Base-by-base conservation (phyloP, 192 early-diverging fungal genomes). In the Spizellomyces punctatus region DNA sequence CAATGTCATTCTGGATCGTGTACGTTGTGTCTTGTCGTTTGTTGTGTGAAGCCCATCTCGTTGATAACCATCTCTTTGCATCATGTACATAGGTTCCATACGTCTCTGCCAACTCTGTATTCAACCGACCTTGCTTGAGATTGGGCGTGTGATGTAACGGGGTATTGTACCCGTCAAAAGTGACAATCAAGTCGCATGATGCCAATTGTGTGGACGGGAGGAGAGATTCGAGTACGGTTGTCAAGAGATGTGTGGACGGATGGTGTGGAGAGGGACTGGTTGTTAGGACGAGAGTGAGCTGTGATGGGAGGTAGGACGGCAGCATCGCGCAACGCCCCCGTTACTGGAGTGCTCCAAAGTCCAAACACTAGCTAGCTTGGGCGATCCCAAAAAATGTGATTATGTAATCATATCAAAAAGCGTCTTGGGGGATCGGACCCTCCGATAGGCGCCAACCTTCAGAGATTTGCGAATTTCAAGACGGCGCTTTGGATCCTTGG, bases 221-320 rank as follows among this genome's bases (percentile, higher is more conserved):
- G 43, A 65, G 46, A 14, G 63, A 43, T 12, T 44, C 22, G 6
- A 65, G 46, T 14, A 16, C 16, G 43, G 46, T 65, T n/a, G 41
- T 19, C 10, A 65, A 47, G 63, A 65, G 63, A 46, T 12, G n/a
- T 6, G 63, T 16, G n/a, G 59, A 61, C 5, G 59, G 59, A 41
- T 61, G 17, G 59, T 19, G 36, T 17, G 59, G 59, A 16, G 59
- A 41, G 14, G 59, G 59, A 9, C 17, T 27, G 59, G 59, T 61
- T 3, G 59, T 61, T 41, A 61, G 59, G 6, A 61, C 42, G 17
- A 61, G 6, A 61, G 59, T 61, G 42, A 61, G 59, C 16, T 41
- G 59, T 16, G 17, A 6, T 17, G 5, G 36, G 42, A 61, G 36
- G 59, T 61, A 16, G 12, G 50, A 4, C 50, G 50, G 4, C 50